phyloP scores from a whole-genome alignment of 108 stramenopile species.

The Craspedostauros australis region DNA sequence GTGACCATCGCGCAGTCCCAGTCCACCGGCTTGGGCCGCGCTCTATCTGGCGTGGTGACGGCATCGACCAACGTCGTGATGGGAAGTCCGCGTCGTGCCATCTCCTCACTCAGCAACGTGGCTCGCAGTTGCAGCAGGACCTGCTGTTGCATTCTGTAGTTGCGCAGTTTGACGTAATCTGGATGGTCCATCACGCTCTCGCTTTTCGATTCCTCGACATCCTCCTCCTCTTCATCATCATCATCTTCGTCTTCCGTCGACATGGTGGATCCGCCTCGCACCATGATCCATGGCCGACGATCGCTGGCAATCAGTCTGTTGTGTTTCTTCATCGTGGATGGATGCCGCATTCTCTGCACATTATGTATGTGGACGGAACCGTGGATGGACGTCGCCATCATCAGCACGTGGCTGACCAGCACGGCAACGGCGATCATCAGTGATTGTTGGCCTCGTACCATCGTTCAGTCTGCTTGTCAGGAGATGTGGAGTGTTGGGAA shows the following conservation, averaged over 20 bases:
- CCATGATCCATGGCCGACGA: too few species aligned
- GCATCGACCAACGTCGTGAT: constrained; percentile 45
- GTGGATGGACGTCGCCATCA: too few species aligned
- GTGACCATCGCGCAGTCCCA: constrained; percentile 86
- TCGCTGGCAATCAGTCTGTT: too few species aligned
- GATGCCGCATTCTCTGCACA: too few species aligned
- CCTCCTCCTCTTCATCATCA: constrained; percentile 6
- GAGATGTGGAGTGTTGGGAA: too few species aligned
- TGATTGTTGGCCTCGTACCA: too few species aligned
- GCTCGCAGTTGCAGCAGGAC: constrained; percentile 61
- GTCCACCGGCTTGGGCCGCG: constrained; percentile 68
- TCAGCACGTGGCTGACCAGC: too few species aligned
- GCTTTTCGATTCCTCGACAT: background rate
- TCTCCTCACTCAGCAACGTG: constrained; percentile 56
- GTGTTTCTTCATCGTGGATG: too few species aligned
- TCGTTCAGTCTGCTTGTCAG: too few species aligned
- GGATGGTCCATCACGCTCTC: constrained; percentile 16
- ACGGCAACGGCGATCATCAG: too few species aligned
- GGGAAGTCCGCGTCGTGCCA: constrained; percentile 64
- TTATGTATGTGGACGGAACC: too few species aligned
- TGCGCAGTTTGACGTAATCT: constrained; percentile 13
- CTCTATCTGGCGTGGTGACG: constrained; percentile 25
- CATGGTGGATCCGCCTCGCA: constrained; percentile 7
- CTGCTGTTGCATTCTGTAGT: constrained; percentile 64
- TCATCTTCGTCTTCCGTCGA: constrained; percentile 2